Conservation (phyloP, 495 filamentous ascomycete genomes). For the Trichodelitschia bisporula region DNA sequence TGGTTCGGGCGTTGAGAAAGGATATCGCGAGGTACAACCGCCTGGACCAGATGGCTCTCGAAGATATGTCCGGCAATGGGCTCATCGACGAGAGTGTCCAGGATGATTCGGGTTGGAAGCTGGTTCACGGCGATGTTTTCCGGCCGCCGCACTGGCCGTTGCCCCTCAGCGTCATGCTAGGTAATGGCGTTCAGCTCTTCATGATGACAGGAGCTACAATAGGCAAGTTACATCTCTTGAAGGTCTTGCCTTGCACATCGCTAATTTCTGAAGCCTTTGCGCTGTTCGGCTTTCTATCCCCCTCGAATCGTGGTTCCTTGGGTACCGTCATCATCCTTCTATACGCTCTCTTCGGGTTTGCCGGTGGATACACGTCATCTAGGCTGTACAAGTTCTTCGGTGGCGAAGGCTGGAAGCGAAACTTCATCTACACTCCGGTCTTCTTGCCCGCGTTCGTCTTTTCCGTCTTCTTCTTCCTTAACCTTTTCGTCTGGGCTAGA, state of each 20-base stretch:
- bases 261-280: slow-evolving; percentile 33
- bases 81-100: slow-evolving; percentile 78
- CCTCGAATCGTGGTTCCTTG: slow-evolving; percentile 79
- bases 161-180: slow-evolving; percentile 65
- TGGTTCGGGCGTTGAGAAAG: slow-evolving; percentile 66
- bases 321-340: slow-evolving; percentile 78
- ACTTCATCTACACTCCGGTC: slow-evolving; percentile 68
- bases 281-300: slow-evolving; percentile 79
- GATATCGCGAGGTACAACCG: slow-evolving; percentile 93
- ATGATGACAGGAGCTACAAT: slow-evolving; percentile 95
- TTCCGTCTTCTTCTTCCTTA: slow-evolving; percentile 69
- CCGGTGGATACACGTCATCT: slow-evolving; percentile 78
- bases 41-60: slow-evolving; percentile 62
- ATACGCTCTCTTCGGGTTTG: slow-evolving; percentile 77
- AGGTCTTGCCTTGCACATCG: neutral
- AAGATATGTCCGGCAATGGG: slow-evolving; percentile 50
- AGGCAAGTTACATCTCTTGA: slow-evolving; percentile 11
- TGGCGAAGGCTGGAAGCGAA: slow-evolving; percentile 82
- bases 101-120: slow-evolving; percentile 95
- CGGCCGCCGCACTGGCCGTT: slow-evolving; percentile 61
- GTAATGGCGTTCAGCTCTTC: slow-evolving; percentile 87
- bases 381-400: slow-evolving; percentile 79
- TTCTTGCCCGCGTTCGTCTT: slow-evolving; percentile 78
- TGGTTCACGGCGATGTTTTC: slow-evolving; percentile 96
- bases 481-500: slow-evolving; percentile 88